Percentiles rank a stretch among this genome's conserved stretches.
These are phyloP conservation scores for Solanum bulbocastanum DNA, from an alignment of 257 asterid genomes.

Conservation along the genomic window DNA sequence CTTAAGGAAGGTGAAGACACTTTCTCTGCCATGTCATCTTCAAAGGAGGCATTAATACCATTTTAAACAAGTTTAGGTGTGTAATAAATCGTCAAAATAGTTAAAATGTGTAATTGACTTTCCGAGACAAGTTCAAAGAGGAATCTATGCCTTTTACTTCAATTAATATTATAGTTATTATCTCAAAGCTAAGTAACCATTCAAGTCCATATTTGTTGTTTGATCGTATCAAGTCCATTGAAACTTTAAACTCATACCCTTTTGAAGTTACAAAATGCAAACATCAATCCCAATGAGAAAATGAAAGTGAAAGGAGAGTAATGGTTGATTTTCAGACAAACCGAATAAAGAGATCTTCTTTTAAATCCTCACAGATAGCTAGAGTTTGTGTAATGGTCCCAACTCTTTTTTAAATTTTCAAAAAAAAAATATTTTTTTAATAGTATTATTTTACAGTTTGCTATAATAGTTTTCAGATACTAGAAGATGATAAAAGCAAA, in stretches of 20 bases:
- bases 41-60: no score
- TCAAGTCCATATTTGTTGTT: no score
- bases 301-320: constrained; percentile 24
- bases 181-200: neutral
- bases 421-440: neutral
- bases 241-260: neutral
- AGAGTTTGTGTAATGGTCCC: constrained; percentile 19
- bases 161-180: neutral
- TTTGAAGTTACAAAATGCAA: neutral
- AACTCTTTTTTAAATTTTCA: constrained; percentile 1
- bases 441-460: neutral
- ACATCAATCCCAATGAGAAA: neutral
- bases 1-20: no score
- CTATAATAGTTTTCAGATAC: neutral
- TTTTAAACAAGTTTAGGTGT: no score
- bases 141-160: no score
- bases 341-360: constrained; percentile 44
- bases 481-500: neutral
- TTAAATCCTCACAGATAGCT: neutral
- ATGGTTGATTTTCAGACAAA: constrained; percentile 33
- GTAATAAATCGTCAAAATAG: no score
- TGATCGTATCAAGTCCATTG: neutral
- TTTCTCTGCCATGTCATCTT: no score
- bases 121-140: no score
- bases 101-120: no score